These are phyloP conservation scores for Cladophialophora psammophila DNA, from an alignment of 2,329 filamentous ascomycete genomes.

Conservation along the genomic window DNA sequence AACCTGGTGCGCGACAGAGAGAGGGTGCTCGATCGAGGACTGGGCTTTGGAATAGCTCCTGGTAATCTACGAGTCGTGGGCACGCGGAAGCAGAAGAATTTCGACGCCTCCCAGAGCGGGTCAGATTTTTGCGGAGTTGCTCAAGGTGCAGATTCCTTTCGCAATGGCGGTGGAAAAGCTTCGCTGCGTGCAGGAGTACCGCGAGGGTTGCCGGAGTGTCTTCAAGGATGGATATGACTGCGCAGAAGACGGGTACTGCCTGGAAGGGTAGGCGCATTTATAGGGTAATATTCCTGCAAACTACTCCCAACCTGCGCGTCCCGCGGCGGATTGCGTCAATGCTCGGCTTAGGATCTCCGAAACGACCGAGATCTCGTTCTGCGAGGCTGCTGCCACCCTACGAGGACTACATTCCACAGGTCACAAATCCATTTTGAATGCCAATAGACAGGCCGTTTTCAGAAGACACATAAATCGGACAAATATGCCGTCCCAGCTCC, in stretches of 20 bases:
- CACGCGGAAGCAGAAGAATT: neutral
- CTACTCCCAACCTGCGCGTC: slow-evolving; percentile 13
- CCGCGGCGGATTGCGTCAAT: slow-evolving; percentile 31
- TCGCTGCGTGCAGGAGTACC: neutral
- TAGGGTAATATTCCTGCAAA: neutral
- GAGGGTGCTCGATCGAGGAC: neutral
- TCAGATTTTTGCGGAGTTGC: neutral
- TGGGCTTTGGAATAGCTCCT: neutral
- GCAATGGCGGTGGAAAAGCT: neutral
- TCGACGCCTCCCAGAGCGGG: neutral
- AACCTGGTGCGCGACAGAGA: neutral
- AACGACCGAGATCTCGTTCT: slow-evolving; percentile 28
- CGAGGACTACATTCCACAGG: neutral
- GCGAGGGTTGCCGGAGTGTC: neutral
- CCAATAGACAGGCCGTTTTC: neutral
- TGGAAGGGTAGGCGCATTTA: neutral
- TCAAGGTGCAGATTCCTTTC: neutral
- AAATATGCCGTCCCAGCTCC: slow-evolving; percentile 13
- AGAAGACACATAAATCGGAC: neutral
- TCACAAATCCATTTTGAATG: neutral
- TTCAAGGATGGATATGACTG: neutral
- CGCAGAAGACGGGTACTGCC: neutral
- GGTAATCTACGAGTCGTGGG: neutral
- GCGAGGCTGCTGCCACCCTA: slow-evolving; percentile 8
- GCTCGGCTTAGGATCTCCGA: slow-evolving; percentile 27